phyloP scores from a whole-genome alignment of 164 flowering plant genomes.

The Chimonanthus salicifolius region DNA sequence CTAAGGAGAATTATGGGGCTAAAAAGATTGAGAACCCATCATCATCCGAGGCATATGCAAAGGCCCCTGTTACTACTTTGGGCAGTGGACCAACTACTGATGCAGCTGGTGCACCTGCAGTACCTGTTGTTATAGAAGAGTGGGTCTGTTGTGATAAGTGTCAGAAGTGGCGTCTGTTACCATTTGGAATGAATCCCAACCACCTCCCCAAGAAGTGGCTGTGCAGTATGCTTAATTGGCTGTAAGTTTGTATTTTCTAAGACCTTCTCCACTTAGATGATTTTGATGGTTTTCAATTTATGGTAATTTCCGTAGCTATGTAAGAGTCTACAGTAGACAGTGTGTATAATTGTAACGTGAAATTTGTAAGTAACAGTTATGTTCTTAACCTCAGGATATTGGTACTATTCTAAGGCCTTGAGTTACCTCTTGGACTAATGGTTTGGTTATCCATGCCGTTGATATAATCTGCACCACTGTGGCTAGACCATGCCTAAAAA shows the following conservation, averaged over 20 bases:
- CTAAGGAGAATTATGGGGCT: constrained; percentile 31
- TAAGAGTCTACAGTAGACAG: neutral
- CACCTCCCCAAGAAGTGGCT: constrained; percentile 83
- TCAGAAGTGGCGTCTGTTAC: constrained; percentile 85
- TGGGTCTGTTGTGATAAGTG: constrained; percentile 95
- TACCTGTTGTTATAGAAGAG: constrained; percentile 41
- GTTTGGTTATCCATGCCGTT: neutral
- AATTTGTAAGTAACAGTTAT: neutral
- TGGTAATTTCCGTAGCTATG: neutral
- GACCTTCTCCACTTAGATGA: neutral
- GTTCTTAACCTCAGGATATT: neutral
- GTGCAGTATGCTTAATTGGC: constrained; percentile 90
- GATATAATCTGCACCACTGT: neutral
- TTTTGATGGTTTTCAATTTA: neutral
- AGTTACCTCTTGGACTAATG: neutral
- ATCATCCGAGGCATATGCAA: neutral
- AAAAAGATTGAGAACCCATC: constrained; percentile 28
- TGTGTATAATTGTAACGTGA: too few species aligned
- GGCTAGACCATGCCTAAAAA: neutral
- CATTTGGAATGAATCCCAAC: constrained; percentile 50
- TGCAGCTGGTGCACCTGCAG: constrained; percentile 23
- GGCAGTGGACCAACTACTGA: constrained; percentile 6
- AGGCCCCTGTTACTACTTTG: constrained; percentile 1
- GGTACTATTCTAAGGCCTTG: neutral
- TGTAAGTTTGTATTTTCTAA: constrained; percentile 52